Percentiles rank a stretch among this genome's conserved stretches.
Evolutionary conservation across 2,329 filamentous ascomycete genomes (phyloP).

Genomic region (Thermoascus crustaceus): DNA sequence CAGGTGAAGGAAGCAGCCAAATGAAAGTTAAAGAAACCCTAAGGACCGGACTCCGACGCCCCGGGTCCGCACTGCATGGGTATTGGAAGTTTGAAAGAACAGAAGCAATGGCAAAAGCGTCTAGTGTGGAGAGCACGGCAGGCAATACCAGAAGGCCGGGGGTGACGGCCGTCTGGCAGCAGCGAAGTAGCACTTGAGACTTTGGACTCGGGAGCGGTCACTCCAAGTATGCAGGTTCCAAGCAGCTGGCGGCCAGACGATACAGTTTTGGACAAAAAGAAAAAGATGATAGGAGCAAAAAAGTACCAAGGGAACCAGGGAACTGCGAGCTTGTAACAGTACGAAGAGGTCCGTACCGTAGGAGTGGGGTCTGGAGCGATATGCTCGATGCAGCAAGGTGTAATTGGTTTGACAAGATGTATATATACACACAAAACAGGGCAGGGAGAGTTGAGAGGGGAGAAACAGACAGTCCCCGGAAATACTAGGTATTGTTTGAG

Average conservation of each 20-base stretch:
- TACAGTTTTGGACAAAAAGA: background rate
- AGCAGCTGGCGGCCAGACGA: background rate
- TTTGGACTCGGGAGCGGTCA: background rate
- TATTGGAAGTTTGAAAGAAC: background rate
- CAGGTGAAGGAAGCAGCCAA: slow-evolving; percentile 4
- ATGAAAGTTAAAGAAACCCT: slow-evolving; percentile 1
- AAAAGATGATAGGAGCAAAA: background rate
- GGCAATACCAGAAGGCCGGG: background rate
- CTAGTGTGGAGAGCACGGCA: background rate
- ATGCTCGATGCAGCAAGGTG: no score
- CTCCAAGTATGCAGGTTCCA: background rate
- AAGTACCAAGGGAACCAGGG: no score
- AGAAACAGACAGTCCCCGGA: no score
- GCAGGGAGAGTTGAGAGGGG: no score
- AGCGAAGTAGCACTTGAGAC: background rate
- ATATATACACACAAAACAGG: no score
- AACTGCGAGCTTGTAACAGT: background rate
- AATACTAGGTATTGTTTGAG: no score
- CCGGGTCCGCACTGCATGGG: slow-evolving; percentile 2
- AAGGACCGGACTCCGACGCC: slow-evolving; percentile 3
- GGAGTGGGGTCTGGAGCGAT: background rate
- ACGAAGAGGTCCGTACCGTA: background rate
- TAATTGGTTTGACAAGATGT: no score
- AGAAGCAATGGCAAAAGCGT: background rate
- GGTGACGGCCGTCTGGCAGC: background rate